Evolutionary conservation across 2,329 filamentous ascomycete genomes (phyloP), one percentile per base, ranked within the genome.

Genomic region (Calonectria henricotiae): DNA sequence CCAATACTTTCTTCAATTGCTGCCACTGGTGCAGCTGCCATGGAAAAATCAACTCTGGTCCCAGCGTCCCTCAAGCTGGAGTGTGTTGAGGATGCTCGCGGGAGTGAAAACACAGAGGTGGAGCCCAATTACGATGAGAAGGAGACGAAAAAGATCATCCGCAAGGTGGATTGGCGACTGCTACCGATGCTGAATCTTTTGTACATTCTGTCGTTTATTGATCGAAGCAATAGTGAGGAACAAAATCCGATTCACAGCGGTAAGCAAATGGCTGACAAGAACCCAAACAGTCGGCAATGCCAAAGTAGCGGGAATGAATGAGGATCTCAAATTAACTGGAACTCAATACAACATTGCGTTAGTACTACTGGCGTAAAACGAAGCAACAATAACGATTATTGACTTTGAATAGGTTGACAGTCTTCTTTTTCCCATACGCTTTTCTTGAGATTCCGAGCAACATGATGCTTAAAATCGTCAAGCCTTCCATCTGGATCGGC

Each of bases 401-500:
- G 8, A 60, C 55, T 1, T 43, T 43, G 7, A 12, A 7, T 12
- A 47, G 61, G 2, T 20, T 63, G 17, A 63, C 61, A 3, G 43
- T 47, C 2, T 63, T 63, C 61, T 63, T 63, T 46, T 63, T 63
- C 20, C 43, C 61, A 15, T 63, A 63, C 11, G 41, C 61, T 3
- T 13, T 47, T 39, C 44, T 63, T 6, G 61, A 63, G 43, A 47
- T 63, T 35, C 61, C 61, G 15, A 37, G 43, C 61, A 63, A 63
- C 41, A 37, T 63, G 61, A 63, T 63, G 41, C 43, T 63, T 1
- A 63, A 63, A 17, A 39, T 37, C 7, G 44, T 47, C 5, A 35
- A 15, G 5, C 89, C 87, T 3, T 85, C 84, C 4, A 73, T 87
- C 55, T 89, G 86, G 83, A 85, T 89, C 25, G 85, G 86, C 3